Conservation (phyloP, 2,329 filamentous ascomycete species). For the Colletotrichum simmondsii region DNA sequence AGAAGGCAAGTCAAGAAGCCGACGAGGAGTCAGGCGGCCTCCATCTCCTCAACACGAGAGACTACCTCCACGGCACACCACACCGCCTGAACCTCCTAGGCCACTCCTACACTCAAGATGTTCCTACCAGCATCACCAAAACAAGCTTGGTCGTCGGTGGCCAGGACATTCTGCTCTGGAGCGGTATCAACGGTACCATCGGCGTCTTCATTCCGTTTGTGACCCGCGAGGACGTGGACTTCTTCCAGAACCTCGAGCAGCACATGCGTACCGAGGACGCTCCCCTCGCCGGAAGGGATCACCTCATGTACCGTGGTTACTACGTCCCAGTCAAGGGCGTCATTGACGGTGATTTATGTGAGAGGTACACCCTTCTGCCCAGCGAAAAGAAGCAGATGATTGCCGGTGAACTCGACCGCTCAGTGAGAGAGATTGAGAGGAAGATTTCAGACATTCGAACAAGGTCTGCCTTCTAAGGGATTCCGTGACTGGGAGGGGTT, state of each 20-base stretch:
- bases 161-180: slow-evolving; percentile 92
- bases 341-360: slow-evolving; percentile 96
- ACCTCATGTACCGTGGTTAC: slow-evolving; percentile 94
- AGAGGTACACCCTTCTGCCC: slow-evolving; percentile 85
- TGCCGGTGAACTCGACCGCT: slow-evolving; percentile 90
- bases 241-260: slow-evolving; percentile 94
- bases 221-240: slow-evolving; percentile 92
- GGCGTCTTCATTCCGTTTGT: slow-evolving; percentile 94
- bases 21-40: slow-evolving; percentile 93
- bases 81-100: slow-evolving; percentile 86
- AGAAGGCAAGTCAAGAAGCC: slow-evolving; percentile 86
- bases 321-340: slow-evolving; percentile 96
- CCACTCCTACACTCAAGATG: slow-evolving; percentile 92
- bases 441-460: slow-evolving; percentile 83
- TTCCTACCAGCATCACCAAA: slow-evolving; percentile 90
- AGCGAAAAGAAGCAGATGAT: slow-evolving; percentile 96
- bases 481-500: neutral
- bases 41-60: slow-evolving; percentile 89
- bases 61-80: slow-evolving; percentile 89
- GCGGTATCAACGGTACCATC: slow-evolving; percentile 92
- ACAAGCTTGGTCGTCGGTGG: slow-evolving; percentile 91
- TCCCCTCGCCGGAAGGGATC: slow-evolving; percentile 90
- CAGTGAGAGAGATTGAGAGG: slow-evolving; percentile 91
- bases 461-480: slow-evolving; percentile 65
- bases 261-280: slow-evolving; percentile 88